A percentile compares a stretch with the other conserved stretches of the same genome.
Conservation (phyloP, 2,329 filamentous ascomycete species). For the Elsinoe ampelina region DNA sequence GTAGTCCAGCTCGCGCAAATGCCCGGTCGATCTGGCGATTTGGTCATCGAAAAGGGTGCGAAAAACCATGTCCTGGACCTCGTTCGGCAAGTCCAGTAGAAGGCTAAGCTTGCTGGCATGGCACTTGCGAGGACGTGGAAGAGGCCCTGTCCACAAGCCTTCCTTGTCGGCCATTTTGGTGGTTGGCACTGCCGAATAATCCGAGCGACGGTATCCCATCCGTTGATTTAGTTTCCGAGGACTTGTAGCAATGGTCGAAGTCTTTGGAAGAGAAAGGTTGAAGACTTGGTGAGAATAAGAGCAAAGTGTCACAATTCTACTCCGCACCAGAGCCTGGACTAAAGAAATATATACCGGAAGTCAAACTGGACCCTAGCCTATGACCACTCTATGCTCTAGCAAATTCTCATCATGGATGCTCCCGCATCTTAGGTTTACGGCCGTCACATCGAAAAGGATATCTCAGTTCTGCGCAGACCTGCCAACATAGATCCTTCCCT, state of each 20-base stretch:
- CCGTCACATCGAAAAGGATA: background rate
- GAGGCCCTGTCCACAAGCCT: background rate
- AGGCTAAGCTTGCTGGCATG: too few relatives aligned
- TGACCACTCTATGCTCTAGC: background rate
- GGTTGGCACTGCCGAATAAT: too few relatives aligned
- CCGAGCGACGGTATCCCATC: too few relatives aligned
- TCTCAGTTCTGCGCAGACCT: background rate
- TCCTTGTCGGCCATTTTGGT: too few relatives aligned
- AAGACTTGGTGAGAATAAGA: background rate
- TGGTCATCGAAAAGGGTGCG: background rate
- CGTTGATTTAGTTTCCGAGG: too few relatives aligned
- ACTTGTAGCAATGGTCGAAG: background rate
- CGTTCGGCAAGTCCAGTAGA: background rate
- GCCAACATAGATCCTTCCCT: slow-evolving; percentile 9
- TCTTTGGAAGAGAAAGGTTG: background rate
- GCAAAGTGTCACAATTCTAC: background rate
- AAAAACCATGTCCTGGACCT: background rate
- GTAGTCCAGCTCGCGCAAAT: background rate
- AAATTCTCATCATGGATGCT: background rate
- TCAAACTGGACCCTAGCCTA: slow-evolving; percentile 1
- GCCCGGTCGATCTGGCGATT: too few relatives aligned
- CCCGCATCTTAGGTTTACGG: background rate
- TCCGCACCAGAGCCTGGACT: background rate
- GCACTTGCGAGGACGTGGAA: background rate
- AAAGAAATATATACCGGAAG: background rate